phyloP scores from a whole-genome alignment of 306 rosid species.

The Geum urbanum region DNA sequence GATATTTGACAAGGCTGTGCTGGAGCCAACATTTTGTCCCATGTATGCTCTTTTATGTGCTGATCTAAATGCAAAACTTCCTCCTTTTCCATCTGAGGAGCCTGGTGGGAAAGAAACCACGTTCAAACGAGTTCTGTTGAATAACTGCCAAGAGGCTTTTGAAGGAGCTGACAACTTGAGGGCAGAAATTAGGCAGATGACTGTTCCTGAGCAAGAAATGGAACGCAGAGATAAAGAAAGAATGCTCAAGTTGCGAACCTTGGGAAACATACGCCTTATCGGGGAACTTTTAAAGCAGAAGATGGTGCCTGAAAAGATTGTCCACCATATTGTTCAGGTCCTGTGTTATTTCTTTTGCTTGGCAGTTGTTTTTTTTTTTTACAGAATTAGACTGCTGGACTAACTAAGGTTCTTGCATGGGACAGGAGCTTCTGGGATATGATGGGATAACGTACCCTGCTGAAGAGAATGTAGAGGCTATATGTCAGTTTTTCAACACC shows the following conservation, averaged over 20 bases:
- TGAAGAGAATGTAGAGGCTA: conserved; percentile 48
- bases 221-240: conserved; percentile 41
- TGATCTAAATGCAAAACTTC: conserved; percentile 40
- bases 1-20: conserved; percentile 43
- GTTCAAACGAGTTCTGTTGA: conserved; percentile 35
- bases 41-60: conserved; percentile 43
- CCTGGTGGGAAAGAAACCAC: conserved; percentile 36
- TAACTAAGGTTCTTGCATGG: conserved; percentile 8
- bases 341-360: not conserved
- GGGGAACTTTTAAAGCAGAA: conserved; percentile 42
- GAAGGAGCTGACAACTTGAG: conserved; percentile 38
- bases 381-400: not conserved
- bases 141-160: conserved; percentile 43
- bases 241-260: conserved; percentile 36
- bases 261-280: conserved; percentile 44
- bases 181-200: conserved; percentile 39
- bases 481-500: conserved; percentile 73
- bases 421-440: conserved; percentile 36
- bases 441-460: conserved; percentile 33
- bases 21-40: conserved; percentile 43
- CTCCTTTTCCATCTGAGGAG: conserved; percentile 32
- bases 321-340: conserved; percentile 47
- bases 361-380: not conserved
- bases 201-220: conserved; percentile 36
- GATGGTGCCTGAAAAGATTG: conserved; percentile 44